These are phyloP conservation scores for Botrytis elliptica DNA, from an alignment of 2,329 filamentous ascomycete genomes.

Conservation along the genomic window DNA sequence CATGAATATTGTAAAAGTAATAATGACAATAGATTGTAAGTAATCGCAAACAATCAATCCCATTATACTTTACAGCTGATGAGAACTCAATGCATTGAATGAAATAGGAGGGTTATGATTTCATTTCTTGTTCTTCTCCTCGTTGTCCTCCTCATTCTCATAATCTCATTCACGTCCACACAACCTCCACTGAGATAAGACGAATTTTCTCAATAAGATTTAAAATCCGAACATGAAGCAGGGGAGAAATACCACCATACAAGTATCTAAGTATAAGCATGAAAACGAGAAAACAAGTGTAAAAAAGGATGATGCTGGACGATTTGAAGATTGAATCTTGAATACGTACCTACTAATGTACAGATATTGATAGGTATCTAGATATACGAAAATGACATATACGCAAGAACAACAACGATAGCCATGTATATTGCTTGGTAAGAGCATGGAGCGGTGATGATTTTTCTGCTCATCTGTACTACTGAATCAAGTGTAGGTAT, in stretches of 20 bases:
- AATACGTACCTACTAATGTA: background rate
- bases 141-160: too few relatives aligned
- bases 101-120: background rate
- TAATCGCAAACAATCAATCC: too few relatives aligned
- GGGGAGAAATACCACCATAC: too few relatives aligned
- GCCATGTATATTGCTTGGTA: background rate
- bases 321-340: background rate
- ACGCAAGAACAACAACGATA: background rate
- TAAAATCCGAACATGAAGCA: too few relatives aligned
- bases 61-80: background rate
- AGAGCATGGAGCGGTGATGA: background rate
- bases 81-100: background rate
- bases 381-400: background rate
- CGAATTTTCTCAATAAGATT: background rate
- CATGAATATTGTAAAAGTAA: background rate
- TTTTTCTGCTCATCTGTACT: background rate
- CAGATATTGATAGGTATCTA: background rate
- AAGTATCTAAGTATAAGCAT: too few relatives aligned
- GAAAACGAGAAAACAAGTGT: background rate
- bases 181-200: background rate
- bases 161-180: too few relatives aligned
- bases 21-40: background rate
- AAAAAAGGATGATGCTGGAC: rapidly evolving
- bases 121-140: too few relatives aligned
- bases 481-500: background rate